Evolutionary conservation across 2,329 filamentous ascomycete species (phyloP).

Genomic region (Cladosporium sp.): DNA sequence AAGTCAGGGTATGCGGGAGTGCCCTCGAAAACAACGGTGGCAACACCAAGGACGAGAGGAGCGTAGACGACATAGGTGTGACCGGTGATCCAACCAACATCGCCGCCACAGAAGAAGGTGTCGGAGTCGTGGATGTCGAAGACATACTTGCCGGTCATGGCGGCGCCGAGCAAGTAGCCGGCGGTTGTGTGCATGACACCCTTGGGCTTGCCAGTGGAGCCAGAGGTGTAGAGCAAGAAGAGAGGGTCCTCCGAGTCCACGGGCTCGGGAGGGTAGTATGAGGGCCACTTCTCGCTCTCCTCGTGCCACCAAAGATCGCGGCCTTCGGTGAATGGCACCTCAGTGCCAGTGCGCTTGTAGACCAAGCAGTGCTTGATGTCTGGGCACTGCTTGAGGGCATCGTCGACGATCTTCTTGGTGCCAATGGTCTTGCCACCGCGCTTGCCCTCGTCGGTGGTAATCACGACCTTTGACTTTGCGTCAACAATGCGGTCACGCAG

Average conservation of each 20-base stretch:
- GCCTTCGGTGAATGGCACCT: slow-evolving; percentile 85
- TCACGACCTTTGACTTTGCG: slow-evolving; percentile 86
- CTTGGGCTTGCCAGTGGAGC: slow-evolving; percentile 98
- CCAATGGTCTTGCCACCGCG: slow-evolving; percentile 95
- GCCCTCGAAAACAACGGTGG: slow-evolving; percentile 96
- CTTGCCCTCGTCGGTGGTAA: slow-evolving; percentile 97
- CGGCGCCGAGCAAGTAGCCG: slow-evolving; percentile 91
- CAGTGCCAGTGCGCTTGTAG: slow-evolving; percentile 90
- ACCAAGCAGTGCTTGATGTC: slow-evolving; percentile 83
- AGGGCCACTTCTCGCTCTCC: slow-evolving; percentile 94
- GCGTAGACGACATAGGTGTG: slow-evolving; percentile 99
- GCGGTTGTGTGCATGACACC: slow-evolving; percentile 97
- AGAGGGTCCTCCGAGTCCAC: slow-evolving; percentile 94
- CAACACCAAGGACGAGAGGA: slow-evolving; percentile 85
- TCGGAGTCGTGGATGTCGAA: slow-evolving; percentile 97
- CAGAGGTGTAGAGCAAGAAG: slow-evolving; percentile 96
- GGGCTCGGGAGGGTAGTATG: slow-evolving; percentile 83
- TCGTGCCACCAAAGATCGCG: slow-evolving; percentile 98
- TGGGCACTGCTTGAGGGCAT: slow-evolving; percentile 93
- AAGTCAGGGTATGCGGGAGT: slow-evolving; percentile 97
- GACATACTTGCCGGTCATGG: slow-evolving; percentile 94
- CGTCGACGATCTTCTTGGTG: slow-evolving; percentile 99
- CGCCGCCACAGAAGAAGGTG: slow-evolving; percentile 94
- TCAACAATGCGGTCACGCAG: slow-evolving; percentile 93
- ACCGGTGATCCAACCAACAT: slow-evolving; percentile 98